Base-by-base conservation (phyloP, 495 filamentous ascomycete species). In the Penicillium flavigenum region DNA sequence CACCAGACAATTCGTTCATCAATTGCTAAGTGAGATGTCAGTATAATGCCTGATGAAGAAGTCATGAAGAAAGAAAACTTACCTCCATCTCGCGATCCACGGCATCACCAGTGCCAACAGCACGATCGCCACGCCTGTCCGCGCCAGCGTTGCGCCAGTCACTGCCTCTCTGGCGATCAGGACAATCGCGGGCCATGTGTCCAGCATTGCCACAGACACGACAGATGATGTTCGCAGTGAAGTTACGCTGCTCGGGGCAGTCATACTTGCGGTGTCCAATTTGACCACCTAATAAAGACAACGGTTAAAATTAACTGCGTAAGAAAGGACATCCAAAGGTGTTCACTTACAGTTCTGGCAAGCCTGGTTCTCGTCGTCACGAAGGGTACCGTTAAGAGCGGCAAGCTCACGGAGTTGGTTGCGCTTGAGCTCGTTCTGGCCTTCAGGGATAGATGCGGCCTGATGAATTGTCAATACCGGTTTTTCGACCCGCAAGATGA, bases 191-290 rank as follows among this genome's bases (percentile, higher is more conserved):
- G 58, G 88, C 91, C 88, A 96, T 92, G 66, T 96, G 91, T 1
- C 91, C 91, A 56, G 91, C 91, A 64, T 95, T 93, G 52, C 95
- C 95, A 76, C 95, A 99, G 66, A 96, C 89, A 62, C 94, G 93
- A 79, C 95, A 99, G 72, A 99, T 99, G 74, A 98, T 97, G 70
- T 92, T 96, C 64, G 95, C 91, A 24, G 95, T 98, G 75, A 88
- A 98, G 73, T 99, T 99, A 69, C 90, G 88, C 72, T 96, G 91
- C 77, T 99, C 88, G 7, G 95, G 95, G 63, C 95, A 99, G 72
- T 99, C 95, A 64, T 96, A 98, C 73, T 98, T 99, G 71, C 95
- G 86, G 73, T 99, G 95, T 55, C 95, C 95, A 58, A 99, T 98
- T 83, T 99, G 90, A 62, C 93, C 95, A 74, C 85, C 85, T 88